phyloP scores from a whole-genome alignment of 1,284 basidiomycete genomes.

The Cutaneotrichosporon dermatis region DNA sequence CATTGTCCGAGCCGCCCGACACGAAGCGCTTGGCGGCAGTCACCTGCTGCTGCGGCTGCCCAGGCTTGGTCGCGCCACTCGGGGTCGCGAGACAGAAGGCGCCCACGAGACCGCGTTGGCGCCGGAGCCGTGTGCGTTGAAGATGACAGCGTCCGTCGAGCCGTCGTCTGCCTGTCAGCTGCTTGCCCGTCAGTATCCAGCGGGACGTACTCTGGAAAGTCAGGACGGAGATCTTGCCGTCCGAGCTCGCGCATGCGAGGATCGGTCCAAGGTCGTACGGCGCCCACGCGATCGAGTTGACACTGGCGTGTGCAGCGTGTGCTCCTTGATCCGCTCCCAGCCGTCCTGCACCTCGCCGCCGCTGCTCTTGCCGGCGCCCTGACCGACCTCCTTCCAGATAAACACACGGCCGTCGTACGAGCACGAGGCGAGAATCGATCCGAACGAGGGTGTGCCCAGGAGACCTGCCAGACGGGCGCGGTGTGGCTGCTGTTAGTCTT shows the following conservation, averaged over 20 bases:
- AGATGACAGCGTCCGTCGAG: slow-evolving; percentile 91
- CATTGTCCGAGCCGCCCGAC: slow-evolving; percentile 91
- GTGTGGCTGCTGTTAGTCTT: slow-evolving; percentile 61
- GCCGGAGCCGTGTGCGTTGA: slow-evolving; percentile 91
- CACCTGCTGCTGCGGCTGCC: slow-evolving; percentile 11
- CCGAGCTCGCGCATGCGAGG: slow-evolving; percentile 94
- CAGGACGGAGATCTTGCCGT: slow-evolving; percentile 93
- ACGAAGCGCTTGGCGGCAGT: slow-evolving; percentile 70
- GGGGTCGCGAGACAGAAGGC: slow-evolving; percentile 63
- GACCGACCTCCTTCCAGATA: slow-evolving; percentile 82
- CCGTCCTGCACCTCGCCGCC: slow-evolving; percentile 52
- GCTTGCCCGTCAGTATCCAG: not conserved
- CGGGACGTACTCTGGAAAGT: slow-evolving; percentile 82
- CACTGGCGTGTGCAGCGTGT: slow-evolving; percentile 87
- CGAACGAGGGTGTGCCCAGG: slow-evolving; percentile 98
- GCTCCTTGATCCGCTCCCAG: slow-evolving; percentile 96
- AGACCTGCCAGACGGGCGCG: slow-evolving; percentile 95
- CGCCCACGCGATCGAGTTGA: slow-evolving; percentile 97
- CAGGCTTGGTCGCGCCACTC: slow-evolving; percentile 5
- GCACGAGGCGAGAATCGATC: slow-evolving; percentile 91
- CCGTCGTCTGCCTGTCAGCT: slow-evolving; percentile 72
- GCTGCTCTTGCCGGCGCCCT: slow-evolving; percentile 39
- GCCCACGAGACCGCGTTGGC: slow-evolving; percentile 99
- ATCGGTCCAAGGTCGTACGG: slow-evolving; percentile 96
- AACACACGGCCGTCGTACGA: slow-evolving; percentile 98